Evolutionary conservation across 1,139 yeast species (phyloP), one percentile per base, ranked within the genome.

Genomic region (Lipomyces yarrowii): DNA sequence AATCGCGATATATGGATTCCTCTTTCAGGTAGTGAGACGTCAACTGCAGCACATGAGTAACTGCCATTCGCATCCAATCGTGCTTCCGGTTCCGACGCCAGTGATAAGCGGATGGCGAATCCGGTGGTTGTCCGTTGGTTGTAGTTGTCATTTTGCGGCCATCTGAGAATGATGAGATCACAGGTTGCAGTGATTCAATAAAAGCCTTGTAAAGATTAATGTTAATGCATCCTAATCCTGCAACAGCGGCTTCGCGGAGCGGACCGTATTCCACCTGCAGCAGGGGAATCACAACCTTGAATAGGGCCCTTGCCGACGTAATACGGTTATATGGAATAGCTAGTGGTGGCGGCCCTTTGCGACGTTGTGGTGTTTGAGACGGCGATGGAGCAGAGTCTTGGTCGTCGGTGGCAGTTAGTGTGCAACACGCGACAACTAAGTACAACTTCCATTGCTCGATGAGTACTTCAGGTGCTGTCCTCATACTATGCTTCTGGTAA

Each of bases 381-480:
- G 48, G 33, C 13, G 56, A 23, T 26, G 59, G 55, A 18, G 76
- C 78, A 21, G 78, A 77, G 35, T 84, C 88, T 74, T 91, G 97
- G 69, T 92, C 97, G 69, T 86, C 91, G 0, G 98, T 92, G 0
- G 96, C 86, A 0, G 99, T 96, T 71, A 94, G 78, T 0, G 98
- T 91, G 33, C 96, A 87, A 74, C 99, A 94, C 0, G 97, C 98
- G 70, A 92, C 96, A 59, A 94, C 89, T 72, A 96, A 79, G 73
- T 89, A 94, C 2, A 92, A 81, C 77, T 91, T 87, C 97, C 97
- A 91, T 74, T 91, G 97, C 68, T 90, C 92, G 3, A 90, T 86
- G 57, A 91, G 79, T 2, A 87, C 83, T 73, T 91, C 96, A 0
- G 96, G 90, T 3, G 90, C 88, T 0, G 77, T 74, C 30, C 78